A percentile compares a stretch with the other conserved stretches of the same genome.
Conservation (phyloP, 306 rosid genomes). For the Trifolium fragiferum region DNA sequence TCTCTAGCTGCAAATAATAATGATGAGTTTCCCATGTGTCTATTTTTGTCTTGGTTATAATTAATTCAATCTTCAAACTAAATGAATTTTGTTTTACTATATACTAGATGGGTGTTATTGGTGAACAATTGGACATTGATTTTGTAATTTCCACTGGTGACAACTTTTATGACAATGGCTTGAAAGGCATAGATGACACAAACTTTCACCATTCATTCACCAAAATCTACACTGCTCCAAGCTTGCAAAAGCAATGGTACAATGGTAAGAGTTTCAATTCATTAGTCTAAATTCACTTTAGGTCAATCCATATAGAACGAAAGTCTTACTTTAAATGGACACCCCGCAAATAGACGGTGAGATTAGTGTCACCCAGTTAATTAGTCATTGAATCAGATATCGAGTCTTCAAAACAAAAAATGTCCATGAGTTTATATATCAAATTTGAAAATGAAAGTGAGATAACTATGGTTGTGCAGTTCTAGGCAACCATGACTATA, state of each 20-base stretch:
- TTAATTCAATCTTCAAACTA: background rate
- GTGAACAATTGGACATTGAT: slow-evolving; percentile 59
- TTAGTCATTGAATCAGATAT: no score
- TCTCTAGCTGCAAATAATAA: no score
- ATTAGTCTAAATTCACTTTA: background rate
- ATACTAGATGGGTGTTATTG: slow-evolving; percentile 65
- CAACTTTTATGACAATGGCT: slow-evolving; percentile 66
- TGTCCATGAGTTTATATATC: no score
- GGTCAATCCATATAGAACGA: no score
- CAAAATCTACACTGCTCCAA: slow-evolving; percentile 64
- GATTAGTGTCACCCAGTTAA: no score
- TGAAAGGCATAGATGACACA: slow-evolving; percentile 54
- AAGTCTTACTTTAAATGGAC: no score
- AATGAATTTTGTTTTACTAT: background rate
- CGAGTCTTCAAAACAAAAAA: no score
- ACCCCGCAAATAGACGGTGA: no score
- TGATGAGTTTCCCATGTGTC: background rate
- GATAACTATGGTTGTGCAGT: slow-evolving; percentile 39
- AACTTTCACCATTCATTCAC: slow-evolving; percentile 66
- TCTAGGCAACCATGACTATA: slow-evolving; percentile 81
- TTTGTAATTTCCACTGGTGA: slow-evolving; percentile 76
- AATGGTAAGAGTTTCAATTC: slow-evolving; percentile 47
- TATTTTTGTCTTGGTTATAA: background rate
- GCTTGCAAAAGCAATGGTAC: slow-evolving; percentile 74
- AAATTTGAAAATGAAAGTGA: no score